Base-by-base conservation (phyloP, 2,329 filamentous ascomycete genomes). In the Penicillium psychrosexuale region DNA sequence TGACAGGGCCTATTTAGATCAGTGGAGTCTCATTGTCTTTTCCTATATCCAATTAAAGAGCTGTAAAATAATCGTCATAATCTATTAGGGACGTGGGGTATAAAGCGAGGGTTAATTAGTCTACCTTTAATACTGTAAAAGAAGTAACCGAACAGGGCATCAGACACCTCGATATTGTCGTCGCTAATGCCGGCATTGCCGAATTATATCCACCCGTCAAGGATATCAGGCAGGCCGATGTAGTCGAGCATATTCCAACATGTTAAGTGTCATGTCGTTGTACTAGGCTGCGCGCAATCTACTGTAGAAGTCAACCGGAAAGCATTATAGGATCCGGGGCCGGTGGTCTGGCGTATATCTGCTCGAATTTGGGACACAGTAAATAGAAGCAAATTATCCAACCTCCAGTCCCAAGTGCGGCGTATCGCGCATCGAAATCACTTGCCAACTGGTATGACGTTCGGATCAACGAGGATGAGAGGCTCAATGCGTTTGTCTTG, bases 161-260 rank as follows among this genome's bases (percentile, higher is more conserved):
- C 22, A 45, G 61, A 43, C 62, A 70, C 30, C 24, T 76, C 27
- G 72, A 75, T 52, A 55, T 72, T 36, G 64, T 75, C 17, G 66
- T 76, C 37, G 71, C 72, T n/a, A 76, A 75, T 59, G 71, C 74
- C 5, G 72, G 70, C 7, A 66, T 69, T 8, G 61, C 66, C 30
- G 58, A 59, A 30, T 24, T 55, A 9, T 62, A 52, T 40, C 66
- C 64, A 3, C 58, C 66, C 5, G 74, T 69, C 8, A 70, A 72
- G 19, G 64, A 69, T 7, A 62, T 70, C 40, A 67, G 63, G 28
- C 34, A 60, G 15, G 57, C 65, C 15, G 67, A 69, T 27, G 55
- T 72, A 48, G 45, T 57, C 12, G 53, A 53, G 13, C 56, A 60
- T 19, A 63, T 67, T 33, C 62, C 13, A 74, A 74, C 50, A 63